Base-by-base conservation (phyloP, 1,284 basidiomycete genomes). In the Chalciporus sp. region DNA sequence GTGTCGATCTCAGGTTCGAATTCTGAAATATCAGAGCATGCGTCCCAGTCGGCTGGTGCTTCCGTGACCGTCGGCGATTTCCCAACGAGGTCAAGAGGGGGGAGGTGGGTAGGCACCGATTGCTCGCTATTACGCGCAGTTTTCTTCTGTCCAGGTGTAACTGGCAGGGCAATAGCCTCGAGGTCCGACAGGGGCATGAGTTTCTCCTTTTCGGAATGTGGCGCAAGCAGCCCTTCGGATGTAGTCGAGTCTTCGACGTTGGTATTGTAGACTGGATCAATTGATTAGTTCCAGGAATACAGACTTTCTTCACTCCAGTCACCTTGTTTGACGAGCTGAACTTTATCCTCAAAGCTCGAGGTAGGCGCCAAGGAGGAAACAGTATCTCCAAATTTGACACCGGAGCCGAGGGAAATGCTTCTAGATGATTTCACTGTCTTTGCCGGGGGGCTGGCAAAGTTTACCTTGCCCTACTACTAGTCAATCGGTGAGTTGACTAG, bases 281-380 rank as follows among this genome's bases (percentile, higher is more conserved):
- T 10, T 9, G 26, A 27, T 37, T 46, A 7, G 33, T 52, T 28
- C 31, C 23, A 8, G 41, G 46, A 39, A 31, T 7, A 29, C 29
- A 31, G 37, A 17, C 16, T 7, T 17, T 41, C 49, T 4, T 2
- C 16, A 8, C 16, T 11, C 10, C 28, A 42, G 27, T 47, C 46
- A 72, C 67, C 66, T 57, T 72, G 49, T 28, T 63, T 58, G 20
- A 69, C 67, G 33, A 59, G 70, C 46, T 63, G 69, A 26, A 69
- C 49, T 57, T 69, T 72, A n/a, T 60, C 67, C 56, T 70, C 71
- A 20, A 73, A 71, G 26, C 65, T 65, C 40, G 65, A 45, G 16
- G 51, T 46, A 16, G 58, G 68, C 1, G 58, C 51, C 33, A 57
- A 42, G 11, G 67, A 60, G 19, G 64, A 70, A 46, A 61, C 57